phyloP scores from a whole-genome alignment of 2,329 filamentous ascomycete genomes.

The Arthrinium puccinioides region DNA sequence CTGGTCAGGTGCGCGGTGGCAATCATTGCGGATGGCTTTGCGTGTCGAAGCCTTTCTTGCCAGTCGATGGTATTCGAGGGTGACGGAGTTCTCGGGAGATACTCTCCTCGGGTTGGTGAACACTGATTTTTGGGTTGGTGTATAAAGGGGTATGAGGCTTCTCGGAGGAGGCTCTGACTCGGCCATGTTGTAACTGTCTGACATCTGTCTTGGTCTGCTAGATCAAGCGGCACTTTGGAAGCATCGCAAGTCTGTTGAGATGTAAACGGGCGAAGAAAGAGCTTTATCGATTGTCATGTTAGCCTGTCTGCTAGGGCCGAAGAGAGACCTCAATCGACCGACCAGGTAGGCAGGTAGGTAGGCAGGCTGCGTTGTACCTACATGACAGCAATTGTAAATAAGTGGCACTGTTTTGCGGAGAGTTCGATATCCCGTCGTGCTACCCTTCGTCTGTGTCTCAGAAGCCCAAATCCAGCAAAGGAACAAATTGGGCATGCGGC shows the following conservation, averaged over 20 bases:
- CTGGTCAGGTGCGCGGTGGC: constrained; percentile 7
- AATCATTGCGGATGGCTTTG: constrained; percentile 8
- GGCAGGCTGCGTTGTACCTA: no score
- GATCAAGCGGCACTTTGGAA: not conserved
- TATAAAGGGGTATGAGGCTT: not conserved
- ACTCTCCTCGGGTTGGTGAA: constrained; percentile 28
- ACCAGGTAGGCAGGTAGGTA: no score
- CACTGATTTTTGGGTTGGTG: constrained; percentile 8
- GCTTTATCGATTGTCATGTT: no score
- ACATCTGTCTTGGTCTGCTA: not conserved
- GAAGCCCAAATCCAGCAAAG: no score
- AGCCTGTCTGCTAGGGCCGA: no score
- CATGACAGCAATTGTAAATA: no score
- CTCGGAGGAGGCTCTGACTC: not conserved
- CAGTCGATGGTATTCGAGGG: constrained; percentile 37
- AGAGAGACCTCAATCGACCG: no score
- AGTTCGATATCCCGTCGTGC: no score
- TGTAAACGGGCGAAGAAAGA: not conserved
- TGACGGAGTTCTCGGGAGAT: constrained; percentile 38
- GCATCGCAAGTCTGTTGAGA: not conserved
- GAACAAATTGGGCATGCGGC: no score
- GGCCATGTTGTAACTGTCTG: not conserved
- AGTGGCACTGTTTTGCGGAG: no score
- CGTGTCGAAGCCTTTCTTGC: constrained; percentile 31
- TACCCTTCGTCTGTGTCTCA: no score